These are phyloP conservation scores for Bisporella sp. DNA, from an alignment of 2,329 filamentous ascomycete species.

Conservation along the genomic window DNA sequence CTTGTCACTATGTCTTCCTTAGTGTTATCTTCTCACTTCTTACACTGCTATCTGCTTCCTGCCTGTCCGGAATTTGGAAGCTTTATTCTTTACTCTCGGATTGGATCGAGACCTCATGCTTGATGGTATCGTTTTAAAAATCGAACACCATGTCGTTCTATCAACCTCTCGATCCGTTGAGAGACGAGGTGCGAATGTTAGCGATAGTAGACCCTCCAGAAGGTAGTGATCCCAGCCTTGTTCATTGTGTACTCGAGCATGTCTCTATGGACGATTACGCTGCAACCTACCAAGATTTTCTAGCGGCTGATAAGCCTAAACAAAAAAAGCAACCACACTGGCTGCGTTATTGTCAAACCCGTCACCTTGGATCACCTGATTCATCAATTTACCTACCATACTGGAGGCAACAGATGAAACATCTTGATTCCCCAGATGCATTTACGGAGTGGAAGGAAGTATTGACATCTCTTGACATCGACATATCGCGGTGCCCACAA, in stretches of 20 bases:
- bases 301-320: neutral
- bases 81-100: neutral
- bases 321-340: neutral
- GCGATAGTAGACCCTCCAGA: neutral
- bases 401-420: too few relatives aligned
- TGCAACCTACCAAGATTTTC: neutral
- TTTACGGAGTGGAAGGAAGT: neutral
- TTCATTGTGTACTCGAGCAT: slow-evolving; percentile 7
- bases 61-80: neutral
- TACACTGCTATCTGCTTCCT: neutral
- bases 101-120: neutral
- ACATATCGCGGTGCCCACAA: neutral
- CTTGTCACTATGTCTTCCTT: neutral
- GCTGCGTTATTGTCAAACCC: neutral
- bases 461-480: neutral
- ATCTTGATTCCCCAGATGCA: neutral
- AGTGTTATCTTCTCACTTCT: neutral
- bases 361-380: too few relatives aligned
- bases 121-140: neutral
- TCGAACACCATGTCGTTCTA: neutral
- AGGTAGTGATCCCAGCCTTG: neutral
- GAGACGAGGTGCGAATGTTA: slow-evolving; percentile 4
- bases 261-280: slow-evolving; percentile 5
- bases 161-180: neutral
- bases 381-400: too few relatives aligned